These are phyloP conservation scores for Dalbergia cultrata DNA, from an alignment of 306 rosid species.

Conservation along the genomic window DNA sequence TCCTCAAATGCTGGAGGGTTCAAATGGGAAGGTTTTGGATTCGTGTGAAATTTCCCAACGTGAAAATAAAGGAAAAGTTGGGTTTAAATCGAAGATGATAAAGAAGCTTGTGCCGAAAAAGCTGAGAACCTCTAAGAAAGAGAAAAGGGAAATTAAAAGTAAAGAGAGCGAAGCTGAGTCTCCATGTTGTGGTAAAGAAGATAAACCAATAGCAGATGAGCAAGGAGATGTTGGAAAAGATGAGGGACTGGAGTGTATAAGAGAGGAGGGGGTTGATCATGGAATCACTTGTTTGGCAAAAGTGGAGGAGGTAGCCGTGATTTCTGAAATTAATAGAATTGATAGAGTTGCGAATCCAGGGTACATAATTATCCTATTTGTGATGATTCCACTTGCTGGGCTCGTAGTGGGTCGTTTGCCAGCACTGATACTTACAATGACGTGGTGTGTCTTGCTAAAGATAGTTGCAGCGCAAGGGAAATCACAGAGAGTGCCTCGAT, in stretches of 20 bases:
- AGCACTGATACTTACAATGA: conserved; percentile 62
- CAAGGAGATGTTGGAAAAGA: neutral
- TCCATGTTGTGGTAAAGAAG: conserved; percentile 33
- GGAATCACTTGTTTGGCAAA: conserved; percentile 33
- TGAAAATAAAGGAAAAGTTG: conserved; percentile 42
- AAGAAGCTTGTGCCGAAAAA: conserved; percentile 71
- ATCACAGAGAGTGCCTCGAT: conserved; percentile 38
- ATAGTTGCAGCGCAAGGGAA: conserved; percentile 38
- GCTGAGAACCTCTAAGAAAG: conserved; percentile 52
- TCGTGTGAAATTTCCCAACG: conserved; percentile 18
- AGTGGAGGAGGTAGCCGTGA: neutral
- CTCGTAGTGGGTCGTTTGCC: conserved; percentile 65
- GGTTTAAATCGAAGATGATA: conserved; percentile 57
- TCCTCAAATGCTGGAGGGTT: conserved; percentile 5
- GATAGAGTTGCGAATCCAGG: conserved; percentile 52
- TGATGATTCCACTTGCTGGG: conserved; percentile 66
- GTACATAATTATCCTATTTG: conserved; percentile 43
- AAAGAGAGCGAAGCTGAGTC: conserved; percentile 39
- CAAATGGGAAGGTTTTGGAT: conserved; percentile 23
- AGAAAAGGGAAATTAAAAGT: conserved; percentile 29
- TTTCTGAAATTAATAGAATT: neutral
- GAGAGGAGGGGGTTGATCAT: conserved; percentile 24
- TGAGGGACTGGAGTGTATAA: conserved; percentile 21
- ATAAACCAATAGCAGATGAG: neutral
- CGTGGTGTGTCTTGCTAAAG: conserved; percentile 67